Percentiles rank a stretch among this genome's conserved stretches.
Evolutionary conservation across 805 yeast species (phyloP).

Genomic region (Candida tallmaniae): DNA sequence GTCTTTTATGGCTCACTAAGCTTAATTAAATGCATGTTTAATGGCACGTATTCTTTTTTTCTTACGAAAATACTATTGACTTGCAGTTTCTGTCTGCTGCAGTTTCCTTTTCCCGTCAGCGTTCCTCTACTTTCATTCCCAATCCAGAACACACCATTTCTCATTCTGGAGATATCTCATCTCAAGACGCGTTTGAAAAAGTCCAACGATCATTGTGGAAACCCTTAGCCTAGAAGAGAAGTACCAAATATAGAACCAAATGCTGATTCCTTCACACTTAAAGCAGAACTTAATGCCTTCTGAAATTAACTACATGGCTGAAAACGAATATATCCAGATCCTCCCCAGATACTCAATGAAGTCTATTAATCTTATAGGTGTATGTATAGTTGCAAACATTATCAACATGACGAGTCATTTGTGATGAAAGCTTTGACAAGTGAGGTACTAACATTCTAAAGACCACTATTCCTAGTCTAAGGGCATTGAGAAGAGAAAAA

Average conservation of each 20-base stretch:
- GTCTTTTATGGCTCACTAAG: slow-evolving; percentile 20
- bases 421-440: too few species aligned
- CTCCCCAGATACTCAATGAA: slow-evolving; percentile 76
- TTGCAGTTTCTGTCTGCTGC: too few species aligned
- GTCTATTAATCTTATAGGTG: slow-evolving; percentile 61
- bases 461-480: slow-evolving; percentile 50
- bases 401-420: not conserved
- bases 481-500: slow-evolving; percentile 62
- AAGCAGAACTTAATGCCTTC: slow-evolving; percentile 61
- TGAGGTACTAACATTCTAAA: slow-evolving; percentile 19
- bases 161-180: too few species aligned
- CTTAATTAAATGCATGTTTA: too few species aligned
- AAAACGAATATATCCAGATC: slow-evolving; percentile 66
- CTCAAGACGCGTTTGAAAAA: not conserved
- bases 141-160: not conserved
- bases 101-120: too few species aligned
- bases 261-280: slow-evolving; percentile 60
- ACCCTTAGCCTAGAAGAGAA: too few species aligned
- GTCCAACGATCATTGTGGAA: not conserved
- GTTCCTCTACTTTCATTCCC: too few species aligned
- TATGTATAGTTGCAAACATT: slow-evolving; percentile 17
- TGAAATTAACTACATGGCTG: slow-evolving; percentile 82
- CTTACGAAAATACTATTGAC: too few species aligned
- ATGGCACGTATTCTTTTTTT: too few species aligned
- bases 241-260: slow-evolving; percentile 15